These are phyloP conservation scores for Exophiala sp. DNA, from an alignment of 2,329 filamentous ascomycete genomes.

Conservation along the genomic window DNA sequence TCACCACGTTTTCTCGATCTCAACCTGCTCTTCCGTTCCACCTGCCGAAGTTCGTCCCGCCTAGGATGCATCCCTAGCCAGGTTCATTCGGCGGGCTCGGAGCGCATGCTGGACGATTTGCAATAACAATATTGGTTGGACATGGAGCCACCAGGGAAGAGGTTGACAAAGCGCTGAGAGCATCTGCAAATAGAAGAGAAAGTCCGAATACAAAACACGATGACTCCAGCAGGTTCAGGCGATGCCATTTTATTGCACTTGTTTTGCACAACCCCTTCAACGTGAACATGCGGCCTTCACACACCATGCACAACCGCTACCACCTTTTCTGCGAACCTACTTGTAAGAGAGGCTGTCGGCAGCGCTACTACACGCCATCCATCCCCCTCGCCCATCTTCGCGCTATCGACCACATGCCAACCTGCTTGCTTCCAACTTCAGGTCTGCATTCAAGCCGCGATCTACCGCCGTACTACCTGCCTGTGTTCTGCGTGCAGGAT, in stretches of 20 bases:
- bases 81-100: too few relatives aligned
- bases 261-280: too few relatives aligned
- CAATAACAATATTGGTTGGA: too few relatives aligned
- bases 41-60: conserved; percentile 13
- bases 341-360: too few relatives aligned
- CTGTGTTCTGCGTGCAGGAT: neutral
- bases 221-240: too few relatives aligned
- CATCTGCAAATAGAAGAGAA: neutral
- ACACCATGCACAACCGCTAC: too few relatives aligned
- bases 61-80: neutral
- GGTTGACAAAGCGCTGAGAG: neutral
- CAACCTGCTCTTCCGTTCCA: conserved; percentile 1
- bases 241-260: neutral
- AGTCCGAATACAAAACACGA: too few relatives aligned
- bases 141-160: neutral
- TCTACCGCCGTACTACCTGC: neutral
- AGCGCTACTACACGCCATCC: too few relatives aligned
- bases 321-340: too few relatives aligned
- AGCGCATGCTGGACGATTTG: neutral
- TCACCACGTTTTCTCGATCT: neutral
- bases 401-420: neutral
- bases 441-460: neutral
- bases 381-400: neutral
- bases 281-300: too few relatives aligned
- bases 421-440: neutral